Evolutionary conservation across 2,329 filamentous ascomycete genomes (phyloP).

Genomic region (Sclerotiophoma versabilis): DNA sequence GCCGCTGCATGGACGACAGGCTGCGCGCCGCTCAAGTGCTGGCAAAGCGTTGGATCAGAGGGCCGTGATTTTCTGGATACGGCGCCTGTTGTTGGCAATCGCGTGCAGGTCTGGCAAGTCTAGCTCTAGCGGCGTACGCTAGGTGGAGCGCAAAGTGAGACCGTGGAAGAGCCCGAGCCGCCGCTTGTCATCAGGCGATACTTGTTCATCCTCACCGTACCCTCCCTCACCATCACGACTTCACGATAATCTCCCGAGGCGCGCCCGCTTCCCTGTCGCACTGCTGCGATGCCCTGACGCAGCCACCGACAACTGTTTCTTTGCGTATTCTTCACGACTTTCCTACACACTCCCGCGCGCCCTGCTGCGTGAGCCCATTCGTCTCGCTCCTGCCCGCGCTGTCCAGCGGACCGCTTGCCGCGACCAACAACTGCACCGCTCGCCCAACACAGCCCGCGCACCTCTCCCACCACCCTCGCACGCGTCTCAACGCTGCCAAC

Average conservation of each 20-base stretch:
- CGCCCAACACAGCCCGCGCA: conserved; percentile 10
- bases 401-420: conserved; percentile 20
- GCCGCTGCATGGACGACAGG: conserved; percentile 4
- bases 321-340: conserved; percentile 27
- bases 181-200: conserved; percentile 10
- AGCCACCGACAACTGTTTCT: conserved; percentile 32
- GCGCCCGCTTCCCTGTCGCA: conserved; percentile 33
- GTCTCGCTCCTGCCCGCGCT: conserved; percentile 31
- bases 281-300: conserved; percentile 33
- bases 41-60: conserved; percentile 2
- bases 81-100: conserved; percentile 4
- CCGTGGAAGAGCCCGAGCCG: neutral
- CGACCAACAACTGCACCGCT: conserved; percentile 24
- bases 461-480: conserved; percentile 10
- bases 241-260: conserved; percentile 33
- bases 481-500: conserved; percentile 9
- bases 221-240: conserved; percentile 24
- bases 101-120: neutral
- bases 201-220: conserved; percentile 10
- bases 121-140: no score
- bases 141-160: no score
- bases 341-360: conserved; percentile 12
- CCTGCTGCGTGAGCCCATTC: conserved; percentile 22
- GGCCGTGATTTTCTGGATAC: conserved; percentile 4
- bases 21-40: neutral